phyloP scores from a whole-genome alignment of 1,284 basidiomycete genomes.

The Tilletia indica region DNA sequence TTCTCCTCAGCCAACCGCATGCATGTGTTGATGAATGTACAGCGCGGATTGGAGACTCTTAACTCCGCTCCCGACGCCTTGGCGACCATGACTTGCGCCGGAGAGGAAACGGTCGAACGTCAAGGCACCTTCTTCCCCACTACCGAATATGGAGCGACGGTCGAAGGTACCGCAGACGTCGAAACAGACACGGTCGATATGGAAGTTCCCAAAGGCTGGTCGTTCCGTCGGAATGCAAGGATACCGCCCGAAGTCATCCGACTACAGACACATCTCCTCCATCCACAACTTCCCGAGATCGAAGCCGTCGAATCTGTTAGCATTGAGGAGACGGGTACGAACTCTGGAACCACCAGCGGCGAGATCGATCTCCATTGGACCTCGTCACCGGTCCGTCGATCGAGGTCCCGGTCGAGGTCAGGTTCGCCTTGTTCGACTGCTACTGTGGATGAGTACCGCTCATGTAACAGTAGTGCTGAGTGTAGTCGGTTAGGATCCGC shows the following conservation, averaged over 20 bases:
- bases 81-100: no score
- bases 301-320: no score
- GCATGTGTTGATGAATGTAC: neutral
- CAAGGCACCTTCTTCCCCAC: no score
- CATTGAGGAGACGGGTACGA: no score
- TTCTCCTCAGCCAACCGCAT: conserved; percentile 4
- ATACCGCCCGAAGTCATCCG: neutral
- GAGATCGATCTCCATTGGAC: no score
- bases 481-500: no score
- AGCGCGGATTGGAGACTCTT: neutral
- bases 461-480: no score
- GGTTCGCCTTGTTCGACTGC: neutral
- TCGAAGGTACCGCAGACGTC: neutral
- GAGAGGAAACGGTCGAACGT: no score
- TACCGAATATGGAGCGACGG: neutral
- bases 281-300: neutral
- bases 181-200: neutral
- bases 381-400: neutral
- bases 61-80: no score
- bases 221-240: neutral
- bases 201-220: neutral
- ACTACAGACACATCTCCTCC: neutral
- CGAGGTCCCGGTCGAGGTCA: neutral
- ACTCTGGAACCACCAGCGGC: no score
- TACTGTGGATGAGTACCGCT: neutral